phyloP scores from a whole-genome alignment of 176 grass and related monocot genomes.

The Urochloa ruziziensis region DNA sequence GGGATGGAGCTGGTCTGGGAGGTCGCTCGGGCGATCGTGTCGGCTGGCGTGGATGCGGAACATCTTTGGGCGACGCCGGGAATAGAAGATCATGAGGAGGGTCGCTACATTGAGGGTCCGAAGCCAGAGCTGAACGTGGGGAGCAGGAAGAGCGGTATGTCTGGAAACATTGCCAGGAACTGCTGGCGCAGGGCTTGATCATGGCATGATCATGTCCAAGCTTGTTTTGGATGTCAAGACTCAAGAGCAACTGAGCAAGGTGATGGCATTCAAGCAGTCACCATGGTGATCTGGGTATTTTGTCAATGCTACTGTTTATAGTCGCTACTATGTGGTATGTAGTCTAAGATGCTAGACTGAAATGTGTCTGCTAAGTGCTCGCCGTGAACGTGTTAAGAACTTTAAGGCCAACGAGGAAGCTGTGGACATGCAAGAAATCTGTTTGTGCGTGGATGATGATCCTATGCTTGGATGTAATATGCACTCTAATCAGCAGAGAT shows the following conservation, averaged over 20 bases:
- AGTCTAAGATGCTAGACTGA: too few species aligned
- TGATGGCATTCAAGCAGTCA: not conserved
- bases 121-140: not conserved
- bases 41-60: not conserved
- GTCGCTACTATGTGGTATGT: too few species aligned
- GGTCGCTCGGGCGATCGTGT: not conserved
- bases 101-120: not conserved
- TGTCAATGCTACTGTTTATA: too few species aligned
- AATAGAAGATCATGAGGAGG: not conserved
- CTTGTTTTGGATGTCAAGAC: not conserved
- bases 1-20: not conserved
- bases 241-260: too few species aligned
- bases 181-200: not conserved
- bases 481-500: too few species aligned
- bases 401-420: too few species aligned
- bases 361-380: not conserved
- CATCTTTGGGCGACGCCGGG: not conserved
- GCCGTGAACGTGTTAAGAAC: not conserved
- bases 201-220: not conserved
- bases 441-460: not conserved
- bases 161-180: not conserved
- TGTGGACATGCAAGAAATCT: not conserved
- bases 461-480: too few species aligned
- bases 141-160: not conserved
- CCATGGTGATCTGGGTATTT: not conserved